Evolutionary conservation across 2,329 filamentous ascomycete genomes (phyloP).

Genomic region (Alternaria arbusti): DNA sequence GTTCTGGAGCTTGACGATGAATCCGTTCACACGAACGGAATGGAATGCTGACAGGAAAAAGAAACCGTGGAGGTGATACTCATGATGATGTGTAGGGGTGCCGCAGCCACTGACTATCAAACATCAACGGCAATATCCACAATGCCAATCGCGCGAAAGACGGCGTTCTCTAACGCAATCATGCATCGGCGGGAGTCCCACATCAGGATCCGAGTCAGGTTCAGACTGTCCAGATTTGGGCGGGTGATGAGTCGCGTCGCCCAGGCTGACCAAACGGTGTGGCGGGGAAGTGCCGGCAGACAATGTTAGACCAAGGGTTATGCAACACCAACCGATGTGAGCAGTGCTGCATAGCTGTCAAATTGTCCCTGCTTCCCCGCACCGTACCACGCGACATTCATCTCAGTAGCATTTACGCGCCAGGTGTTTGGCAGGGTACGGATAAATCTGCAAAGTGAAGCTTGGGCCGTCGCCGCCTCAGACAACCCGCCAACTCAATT

Average conservation of each 20-base stretch:
- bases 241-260: constrained; percentile 5
- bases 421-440: constrained; percentile 9
- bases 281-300: neutral
- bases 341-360: neutral
- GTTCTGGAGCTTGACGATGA: neutral
- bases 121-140: constrained; percentile 5
- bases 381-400: constrained; percentile 1
- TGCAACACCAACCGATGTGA: constrained; percentile 8
- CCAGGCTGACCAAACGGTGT: neutral
- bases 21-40: neutral
- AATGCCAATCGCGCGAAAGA: constrained; percentile 5
- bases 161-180: constrained; percentile 10
- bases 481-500: constrained; percentile 1
- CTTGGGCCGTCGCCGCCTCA: neutral
- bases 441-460: constrained; percentile 10
- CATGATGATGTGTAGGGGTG: constrained; percentile 1
- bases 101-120: constrained; percentile 6
- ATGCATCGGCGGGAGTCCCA: constrained; percentile 11
- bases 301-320: neutral
- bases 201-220: constrained; percentile 26
- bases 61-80: neutral
- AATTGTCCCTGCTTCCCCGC: constrained; percentile 13
- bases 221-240: constrained; percentile 7
- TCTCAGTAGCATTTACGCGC: neutral
- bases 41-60: neutral